Base-by-base conservation (phyloP, 805 yeast genomes). In the Candida palmyrensis region DNA sequence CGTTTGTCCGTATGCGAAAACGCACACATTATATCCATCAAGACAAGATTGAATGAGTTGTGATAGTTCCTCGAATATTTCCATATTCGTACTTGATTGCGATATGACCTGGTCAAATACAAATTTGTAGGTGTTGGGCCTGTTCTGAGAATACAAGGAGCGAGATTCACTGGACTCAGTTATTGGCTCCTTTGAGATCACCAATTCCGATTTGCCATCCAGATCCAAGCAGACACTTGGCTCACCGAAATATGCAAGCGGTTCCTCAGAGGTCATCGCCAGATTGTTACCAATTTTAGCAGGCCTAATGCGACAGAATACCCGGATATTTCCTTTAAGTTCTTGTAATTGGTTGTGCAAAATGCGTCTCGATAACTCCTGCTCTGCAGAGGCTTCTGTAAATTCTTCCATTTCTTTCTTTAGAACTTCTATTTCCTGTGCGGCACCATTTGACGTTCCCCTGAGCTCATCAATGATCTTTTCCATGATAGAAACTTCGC, bases 1-100 rank as follows among this genome's bases (percentile, higher is more conserved):
- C 0, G 98, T 92, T 57, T 90, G 98, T 1, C 98, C 98, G 54
- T 92, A 90, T 4, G 96, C 96, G 57, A 88, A 88, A 2, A 92
- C 85, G 55, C 97, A 88, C 3, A 88, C 96, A 45, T 87, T 87
- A 49, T 69, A 79, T 0, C 98, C 98, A 57, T 90, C 95, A 10
- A 89, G 55, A 1, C 94, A 58, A 1, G 68, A 62, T 53, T 87
- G 96, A 2, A 90, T 78, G 15, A 90, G 58, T 53, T 88, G 95
- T 2, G 92, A 79, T 1, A 90, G 73, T 48, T 90, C 98, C 19
- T 76, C 81, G 56, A 88, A 92, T 0, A 92, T 73, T 17, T 75
- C 81, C 1, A 42, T 44, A 51, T 90, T 90, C 2, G 71, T 49
- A 7, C 71, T 57, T 1, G 46, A 42, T 33, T 71, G 68, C 20